These are phyloP conservation scores for Cantharellus cinnabarinus DNA, from an alignment of 768 basidiomycete genomes.

Conservation along the genomic window DNA sequence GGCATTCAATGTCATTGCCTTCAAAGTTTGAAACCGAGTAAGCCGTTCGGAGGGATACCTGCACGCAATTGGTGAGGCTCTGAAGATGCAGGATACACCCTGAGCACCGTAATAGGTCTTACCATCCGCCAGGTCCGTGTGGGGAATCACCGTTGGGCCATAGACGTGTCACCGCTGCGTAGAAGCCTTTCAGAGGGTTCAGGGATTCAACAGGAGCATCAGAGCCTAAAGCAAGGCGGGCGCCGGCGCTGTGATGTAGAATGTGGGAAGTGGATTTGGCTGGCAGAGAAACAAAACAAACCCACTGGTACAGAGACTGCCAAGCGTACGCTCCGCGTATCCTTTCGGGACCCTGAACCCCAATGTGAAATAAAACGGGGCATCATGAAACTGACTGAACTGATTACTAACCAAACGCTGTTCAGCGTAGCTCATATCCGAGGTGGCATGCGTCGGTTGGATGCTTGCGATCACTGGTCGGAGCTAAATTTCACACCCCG, in stretches of 20 bases:
- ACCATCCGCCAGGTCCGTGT: slow-evolving; percentile 73
- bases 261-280: not conserved
- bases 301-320: slow-evolving; percentile 50
- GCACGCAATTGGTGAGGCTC: not conserved
- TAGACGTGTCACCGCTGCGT: slow-evolving; percentile 66
- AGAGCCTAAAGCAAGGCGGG: slow-evolving; percentile 59
- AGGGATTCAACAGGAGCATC: slow-evolving; percentile 90
- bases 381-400: not conserved
- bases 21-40: slow-evolving; percentile 56
- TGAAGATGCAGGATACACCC: not conserved
- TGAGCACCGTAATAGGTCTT: slow-evolving; percentile 10
- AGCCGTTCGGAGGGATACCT: slow-evolving; percentile 66
- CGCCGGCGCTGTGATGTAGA: slow-evolving; percentile 14
- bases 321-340: slow-evolving; percentile 85
- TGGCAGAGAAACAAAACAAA: not conserved
- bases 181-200: slow-evolving; percentile 76
- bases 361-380: not conserved
- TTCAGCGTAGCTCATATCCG: slow-evolving; percentile 88
- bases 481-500: not conserved
- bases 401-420: slow-evolving; percentile 35
- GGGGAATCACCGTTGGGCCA: slow-evolving; percentile 53
- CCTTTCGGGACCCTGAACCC: slow-evolving; percentile 46
- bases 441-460: slow-evolving; percentile 82
- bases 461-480: slow-evolving; percentile 74
- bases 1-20: slow-evolving; percentile 69